Evolutionary conservation across 768 basidiomycete genomes (phyloP), one percentile per base, ranked within the genome.

Genomic region (Dioszegia hungarica): DNA sequence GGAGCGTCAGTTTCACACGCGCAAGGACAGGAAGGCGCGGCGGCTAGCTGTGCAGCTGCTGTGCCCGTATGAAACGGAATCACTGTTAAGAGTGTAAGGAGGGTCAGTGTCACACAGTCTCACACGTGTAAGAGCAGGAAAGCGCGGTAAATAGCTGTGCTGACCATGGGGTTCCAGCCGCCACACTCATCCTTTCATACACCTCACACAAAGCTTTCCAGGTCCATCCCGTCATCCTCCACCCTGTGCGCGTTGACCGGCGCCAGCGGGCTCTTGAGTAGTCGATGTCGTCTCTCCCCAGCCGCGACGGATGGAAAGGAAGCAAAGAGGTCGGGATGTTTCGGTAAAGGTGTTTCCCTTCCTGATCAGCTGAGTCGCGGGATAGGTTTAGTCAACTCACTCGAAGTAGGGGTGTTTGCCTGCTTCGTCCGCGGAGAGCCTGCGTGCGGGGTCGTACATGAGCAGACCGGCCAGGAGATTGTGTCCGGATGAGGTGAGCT

Each of bases 251-350:
- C 25, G 24, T 58, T 47, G 20, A 63, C 47, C 1, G 72, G 72
- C 24, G 72, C 70, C n/a, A 61, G 52, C 0, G 72, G 72, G 37
- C 63, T 65, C 17, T 63, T 54, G 10, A 71, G 29, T 3, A 61
- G 53, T 38, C 67, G 61, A 46, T 71, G 70, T 19, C 67, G 60
- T 24, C 86, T 90, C 79, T 99, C 95, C 34, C 95, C 95, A 17
- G 93, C 94, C 22, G 95, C 95, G 24, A 88, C 84, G 34, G 90
- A 93, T 28, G 95, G 95, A 76, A 98, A 99, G 2, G 90, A 93
- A 1, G 88, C 84, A 77, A 99, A 98, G 57, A 98, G 79, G 70
- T 94, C 91, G 15, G 91, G 89, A 74, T 98, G 93, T 72, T 99
- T 98, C 0, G 95, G 95, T 34, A 89, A 78, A 0, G 95, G 95